These are phyloP conservation scores for Pochonia chlamydosporia DNA, from an alignment of 2,329 filamentous ascomycete genomes.

Conservation along the genomic window DNA sequence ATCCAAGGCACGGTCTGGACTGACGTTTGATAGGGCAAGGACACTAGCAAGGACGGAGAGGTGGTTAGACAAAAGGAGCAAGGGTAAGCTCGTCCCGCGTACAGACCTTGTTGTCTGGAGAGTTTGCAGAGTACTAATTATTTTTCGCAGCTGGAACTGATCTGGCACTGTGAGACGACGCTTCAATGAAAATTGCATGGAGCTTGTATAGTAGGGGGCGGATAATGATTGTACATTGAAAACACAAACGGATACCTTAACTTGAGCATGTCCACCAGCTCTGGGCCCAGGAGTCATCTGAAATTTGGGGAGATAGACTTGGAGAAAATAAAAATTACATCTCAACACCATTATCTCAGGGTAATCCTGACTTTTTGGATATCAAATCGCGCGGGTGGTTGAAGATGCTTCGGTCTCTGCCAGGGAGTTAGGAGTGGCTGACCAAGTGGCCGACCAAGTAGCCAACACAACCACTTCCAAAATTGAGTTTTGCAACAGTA, in stretches of 20 bases:
- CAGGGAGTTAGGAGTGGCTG: no score
- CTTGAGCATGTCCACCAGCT: neutral
- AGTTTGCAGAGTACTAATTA: neutral
- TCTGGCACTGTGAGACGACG: neutral
- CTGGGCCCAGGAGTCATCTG: neutral
- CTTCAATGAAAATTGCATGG: neutral
- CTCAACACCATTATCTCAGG: neutral
- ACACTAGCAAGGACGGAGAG: conserved; percentile 58
- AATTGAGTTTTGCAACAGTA: no score
- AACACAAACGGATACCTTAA: neutral
- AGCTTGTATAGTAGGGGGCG: conserved; percentile 7
- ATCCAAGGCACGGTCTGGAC: conserved; percentile 11
- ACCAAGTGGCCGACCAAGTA: no score
- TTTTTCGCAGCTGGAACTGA: conserved; percentile 10
- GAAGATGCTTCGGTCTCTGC: no score
- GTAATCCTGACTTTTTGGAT: no score
- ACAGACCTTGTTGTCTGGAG: neutral
- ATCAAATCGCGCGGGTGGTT: no score
- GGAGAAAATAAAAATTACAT: neutral
- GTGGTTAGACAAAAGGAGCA: conserved; percentile 73
- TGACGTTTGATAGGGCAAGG: conserved; percentile 51
- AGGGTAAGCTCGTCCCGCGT: conserved; percentile 48
- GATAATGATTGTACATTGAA: conserved; percentile 4
- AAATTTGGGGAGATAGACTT: neutral
- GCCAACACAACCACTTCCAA: no score